Conservation (phyloP, 768 basidiomycete species). For the Collybia mongolica region DNA sequence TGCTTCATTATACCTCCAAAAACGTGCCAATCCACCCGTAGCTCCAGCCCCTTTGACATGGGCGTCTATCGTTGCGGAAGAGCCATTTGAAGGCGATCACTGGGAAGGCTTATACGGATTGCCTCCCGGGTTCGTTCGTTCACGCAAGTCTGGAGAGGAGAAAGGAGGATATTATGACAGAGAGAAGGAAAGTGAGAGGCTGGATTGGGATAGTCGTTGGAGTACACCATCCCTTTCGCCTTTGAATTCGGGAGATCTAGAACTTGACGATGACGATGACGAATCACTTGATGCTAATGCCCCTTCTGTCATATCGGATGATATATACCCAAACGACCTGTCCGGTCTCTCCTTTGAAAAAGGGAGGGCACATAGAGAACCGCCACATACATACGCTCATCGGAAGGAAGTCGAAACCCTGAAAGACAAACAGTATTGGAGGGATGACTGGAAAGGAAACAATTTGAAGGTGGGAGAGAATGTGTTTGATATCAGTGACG, state of each 20-base stretch:
- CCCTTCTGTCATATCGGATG: conserved; percentile 1
- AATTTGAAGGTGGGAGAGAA: conserved; percentile 31
- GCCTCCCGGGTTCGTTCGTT: conserved; percentile 38
- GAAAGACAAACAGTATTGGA: conserved; percentile 72
- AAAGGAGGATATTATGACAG: conserved; percentile 23
- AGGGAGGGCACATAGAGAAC: conserved; percentile 7
- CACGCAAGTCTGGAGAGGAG: conserved; percentile 31
- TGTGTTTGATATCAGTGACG: conserved; percentile 62
- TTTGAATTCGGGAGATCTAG: conserved; percentile 53
- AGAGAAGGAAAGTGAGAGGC: conserved; percentile 18
- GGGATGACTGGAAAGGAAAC: conserved; percentile 52
- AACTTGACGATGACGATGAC: conserved; percentile 20
- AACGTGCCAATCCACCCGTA: conserved; percentile 41
- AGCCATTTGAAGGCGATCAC: conserved; percentile 84
- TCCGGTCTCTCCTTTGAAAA: background rate
- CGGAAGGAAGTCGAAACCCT: conserved; percentile 63
- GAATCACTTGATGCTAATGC: background rate
- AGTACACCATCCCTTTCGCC: conserved; percentile 72
- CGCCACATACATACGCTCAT: conserved; percentile 40
- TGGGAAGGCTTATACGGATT: conserved; percentile 74
- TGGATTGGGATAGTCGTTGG: conserved; percentile 42
- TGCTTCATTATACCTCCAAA: conserved; percentile 54
- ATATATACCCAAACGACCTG: background rate
- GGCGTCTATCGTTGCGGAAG: conserved; percentile 77
- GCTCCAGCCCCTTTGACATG: conserved; percentile 56